These are phyloP conservation scores for Trypanosomatidae sp. DNA, from an alignment of 208 protist species.

Conservation along the genomic window DNA sequence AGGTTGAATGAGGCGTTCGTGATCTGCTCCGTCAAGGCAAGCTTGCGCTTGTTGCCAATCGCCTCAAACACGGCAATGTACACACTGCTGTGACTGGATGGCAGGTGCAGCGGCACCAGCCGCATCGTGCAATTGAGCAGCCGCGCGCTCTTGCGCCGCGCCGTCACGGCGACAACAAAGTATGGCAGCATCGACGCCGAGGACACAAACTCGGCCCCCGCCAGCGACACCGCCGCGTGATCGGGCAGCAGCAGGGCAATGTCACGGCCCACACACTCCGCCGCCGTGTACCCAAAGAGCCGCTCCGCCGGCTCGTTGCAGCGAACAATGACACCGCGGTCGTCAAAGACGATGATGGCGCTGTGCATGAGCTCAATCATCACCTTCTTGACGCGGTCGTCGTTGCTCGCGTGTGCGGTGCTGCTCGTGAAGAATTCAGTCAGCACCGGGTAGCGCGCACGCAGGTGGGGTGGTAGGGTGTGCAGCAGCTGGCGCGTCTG, in stretches of 20 bases:
- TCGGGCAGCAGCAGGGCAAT: neutral
- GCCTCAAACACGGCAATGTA: neutral
- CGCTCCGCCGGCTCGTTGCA: constrained; percentile 8
- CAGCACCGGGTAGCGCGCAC: constrained; percentile 1
- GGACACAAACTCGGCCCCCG: neutral
- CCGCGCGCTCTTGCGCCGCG: neutral
- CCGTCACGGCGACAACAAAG: neutral
- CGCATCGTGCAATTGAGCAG: constrained; percentile 1
- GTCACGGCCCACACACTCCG: neutral
- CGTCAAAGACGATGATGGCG: constrained; percentile 4
- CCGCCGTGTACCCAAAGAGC: neutral
- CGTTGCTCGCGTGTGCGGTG: neutral
- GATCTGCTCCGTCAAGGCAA: neutral
- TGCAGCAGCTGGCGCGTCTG: neutral
- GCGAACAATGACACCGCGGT: constrained; percentile 5
- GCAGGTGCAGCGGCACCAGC: neutral
- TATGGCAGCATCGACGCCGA: neutral
- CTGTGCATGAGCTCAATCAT: constrained; percentile 5
- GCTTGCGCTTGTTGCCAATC: neutral
- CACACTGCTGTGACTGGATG: neutral
- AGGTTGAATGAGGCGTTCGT: neutral
- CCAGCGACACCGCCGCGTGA: neutral
- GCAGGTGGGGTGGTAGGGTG: constrained; percentile 5
- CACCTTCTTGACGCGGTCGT: neutral
- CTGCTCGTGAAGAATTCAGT: constrained; percentile 2